Conservation (phyloP, 2,329 filamentous ascomycete species). For the Ustilaginoidea virens region DNA sequence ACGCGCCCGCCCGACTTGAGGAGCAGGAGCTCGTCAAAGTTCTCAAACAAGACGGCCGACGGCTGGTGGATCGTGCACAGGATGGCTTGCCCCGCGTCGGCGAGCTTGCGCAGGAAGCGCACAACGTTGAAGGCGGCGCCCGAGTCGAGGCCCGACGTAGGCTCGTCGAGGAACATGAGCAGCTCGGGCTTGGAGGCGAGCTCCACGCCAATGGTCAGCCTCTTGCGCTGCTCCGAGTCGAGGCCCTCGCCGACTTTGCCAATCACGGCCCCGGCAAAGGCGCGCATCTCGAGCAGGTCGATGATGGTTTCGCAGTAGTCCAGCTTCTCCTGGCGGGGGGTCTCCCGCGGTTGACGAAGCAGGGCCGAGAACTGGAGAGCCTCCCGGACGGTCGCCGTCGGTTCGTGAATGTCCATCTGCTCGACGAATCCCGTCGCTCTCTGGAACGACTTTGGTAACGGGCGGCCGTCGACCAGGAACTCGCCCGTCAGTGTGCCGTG, state of each 20-base stretch:
- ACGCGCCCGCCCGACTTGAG: conserved; percentile 36
- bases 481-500: conserved; percentile 65
- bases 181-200: conserved; percentile 42
- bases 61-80: conserved; percentile 47
- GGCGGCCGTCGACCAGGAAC: conserved; percentile 62
- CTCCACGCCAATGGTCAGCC: conserved; percentile 40
- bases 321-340: conserved; percentile 45
- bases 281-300: conserved; percentile 52
- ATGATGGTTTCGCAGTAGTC: conserved; percentile 54
- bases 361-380: conserved; percentile 51
- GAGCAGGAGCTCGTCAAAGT: conserved; percentile 40
- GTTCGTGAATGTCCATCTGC: conserved; percentile 53
- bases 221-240: conserved; percentile 42
- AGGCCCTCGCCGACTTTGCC: conserved; percentile 43
- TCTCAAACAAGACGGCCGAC: conserved; percentile 37
- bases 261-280: conserved; percentile 49
- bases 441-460: conserved; percentile 61
- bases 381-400: conserved; percentile 50
- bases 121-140: conserved; percentile 46
- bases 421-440: conserved; percentile 58
- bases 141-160: conserved; percentile 41
- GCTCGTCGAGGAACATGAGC: conserved; percentile 50
- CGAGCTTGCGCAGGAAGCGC: conserved; percentile 44
- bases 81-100: conserved; percentile 42
- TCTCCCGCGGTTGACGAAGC: conserved; percentile 43